Base-by-base conservation (phyloP, 352 stramenopile genomes). In the Phytophthora pini region DNA sequence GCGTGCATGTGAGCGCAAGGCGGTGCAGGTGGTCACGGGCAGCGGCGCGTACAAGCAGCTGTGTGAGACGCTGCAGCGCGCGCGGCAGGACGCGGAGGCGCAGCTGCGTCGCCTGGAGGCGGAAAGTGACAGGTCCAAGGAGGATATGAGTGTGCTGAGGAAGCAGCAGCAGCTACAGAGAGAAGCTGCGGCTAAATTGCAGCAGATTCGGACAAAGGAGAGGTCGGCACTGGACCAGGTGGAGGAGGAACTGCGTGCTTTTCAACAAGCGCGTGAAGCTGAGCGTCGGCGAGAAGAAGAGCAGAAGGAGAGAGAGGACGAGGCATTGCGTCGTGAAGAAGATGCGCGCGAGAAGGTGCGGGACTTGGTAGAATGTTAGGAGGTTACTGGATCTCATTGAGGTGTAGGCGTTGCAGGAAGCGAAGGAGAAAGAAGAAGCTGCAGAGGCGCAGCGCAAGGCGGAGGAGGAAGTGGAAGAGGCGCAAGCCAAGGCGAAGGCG, bases 31-130 rank as follows among this genome's bases (percentile, higher is more conserved):
- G 1, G 80, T 93, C 24, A 84, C 68, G 11, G 65, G 67, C n/a
- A 90, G 80, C 34, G 56, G 56, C 2, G 82, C 84, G 34, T 90
- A 93, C 55, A 71, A 82, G 29, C n/a, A 55, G 54, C 70, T 93
- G 36, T 91, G 80, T 24, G 62, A 81, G 40, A 90, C 79, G 29
- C 64, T 93, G 49, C 76, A 91, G 57, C 69, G 62, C 20, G 76
- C 82, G 27, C 84, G 82, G 20, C 57, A 74, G 11, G 71, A 90
- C 20, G 84, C 84, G 0, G 80, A 88, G 17, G 53, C 61, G 9
- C 73, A 85, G 59, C 56, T 93, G 34, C 62, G 64, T 15, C 51
- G 26, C 20, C 34, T 79, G 36, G 71, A 68, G 17, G 44, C 45
- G 3, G 44, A 52, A 10, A 3, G 8, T 43, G 31, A 41, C 56